Conservation (phyloP, 495 filamentous ascomycete genomes). For the Aspergillus sparsus region DNA sequence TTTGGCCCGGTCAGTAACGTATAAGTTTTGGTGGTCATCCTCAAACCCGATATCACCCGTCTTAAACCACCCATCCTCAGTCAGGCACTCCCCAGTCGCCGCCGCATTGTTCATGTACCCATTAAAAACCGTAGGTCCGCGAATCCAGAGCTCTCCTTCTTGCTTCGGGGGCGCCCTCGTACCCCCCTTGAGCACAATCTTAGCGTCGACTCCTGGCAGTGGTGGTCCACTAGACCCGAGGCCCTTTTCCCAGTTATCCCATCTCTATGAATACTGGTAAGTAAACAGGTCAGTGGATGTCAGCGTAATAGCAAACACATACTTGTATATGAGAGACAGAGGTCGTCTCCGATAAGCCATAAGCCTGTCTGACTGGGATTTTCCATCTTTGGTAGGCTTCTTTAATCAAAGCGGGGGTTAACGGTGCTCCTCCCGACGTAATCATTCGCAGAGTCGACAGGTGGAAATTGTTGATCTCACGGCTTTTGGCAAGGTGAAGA, state of each 20-base stretch:
- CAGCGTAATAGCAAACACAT: not conserved
- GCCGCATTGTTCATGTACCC: slow-evolving; percentile 55
- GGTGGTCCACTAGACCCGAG: slow-evolving; percentile 32
- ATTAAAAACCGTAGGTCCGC: slow-evolving; percentile 58
- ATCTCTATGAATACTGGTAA: not conserved
- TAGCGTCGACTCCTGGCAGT: slow-evolving; percentile 2
- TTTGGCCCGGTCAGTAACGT: slow-evolving; percentile 40
- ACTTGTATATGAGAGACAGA: slow-evolving; percentile 52
- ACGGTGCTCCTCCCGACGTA: slow-evolving; percentile 77
- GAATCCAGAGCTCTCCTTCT: slow-evolving; percentile 51
- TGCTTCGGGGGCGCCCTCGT: not conserved
- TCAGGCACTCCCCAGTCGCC: slow-evolving; percentile 42
- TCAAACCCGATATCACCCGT: slow-evolving; percentile 58
- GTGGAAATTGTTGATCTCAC: slow-evolving; percentile 66
- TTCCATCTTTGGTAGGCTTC: slow-evolving; percentile 64
- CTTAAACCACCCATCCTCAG: slow-evolving; percentile 46
- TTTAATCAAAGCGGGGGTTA: slow-evolving; percentile 72
- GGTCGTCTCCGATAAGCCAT: slow-evolving; percentile 71
- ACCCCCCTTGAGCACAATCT: not conserved
- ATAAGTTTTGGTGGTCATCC: slow-evolving; percentile 36
- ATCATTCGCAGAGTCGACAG: slow-evolving; percentile 70
- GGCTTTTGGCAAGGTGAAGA: slow-evolving; percentile 69
- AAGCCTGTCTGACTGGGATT: slow-evolving; percentile 70
- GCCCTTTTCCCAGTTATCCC: slow-evolving; percentile 5
- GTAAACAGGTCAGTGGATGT: slow-evolving; percentile 7